These are phyloP conservation scores for Sporothrix dimorphospora DNA, from an alignment of 2,329 filamentous ascomycete genomes.

Conservation along the genomic window DNA sequence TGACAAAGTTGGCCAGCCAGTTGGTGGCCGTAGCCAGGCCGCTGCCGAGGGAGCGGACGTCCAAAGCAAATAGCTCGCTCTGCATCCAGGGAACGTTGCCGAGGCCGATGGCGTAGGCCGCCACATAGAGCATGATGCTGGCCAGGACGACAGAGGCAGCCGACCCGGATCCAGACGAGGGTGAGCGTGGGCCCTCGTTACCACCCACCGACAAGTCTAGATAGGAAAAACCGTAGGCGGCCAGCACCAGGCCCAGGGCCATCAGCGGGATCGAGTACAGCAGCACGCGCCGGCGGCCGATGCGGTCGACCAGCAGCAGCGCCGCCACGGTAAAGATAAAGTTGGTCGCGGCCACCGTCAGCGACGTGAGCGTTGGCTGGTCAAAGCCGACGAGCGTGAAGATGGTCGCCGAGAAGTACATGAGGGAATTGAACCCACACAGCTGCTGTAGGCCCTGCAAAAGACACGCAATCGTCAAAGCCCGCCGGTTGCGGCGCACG, in stretches of 20 bases:
- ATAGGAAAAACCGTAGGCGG: slow-evolving; percentile 72
- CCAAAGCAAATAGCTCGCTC: slow-evolving; percentile 83
- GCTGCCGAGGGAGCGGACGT: slow-evolving; percentile 72
- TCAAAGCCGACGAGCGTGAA: slow-evolving; percentile 77
- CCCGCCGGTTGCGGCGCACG: slow-evolving; percentile 69
- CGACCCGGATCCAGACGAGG: slow-evolving; percentile 10
- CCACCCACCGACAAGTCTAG: slow-evolving; percentile 50
- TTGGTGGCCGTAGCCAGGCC: slow-evolving; percentile 77
- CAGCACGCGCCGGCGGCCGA: slow-evolving; percentile 78
- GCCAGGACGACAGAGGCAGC: slow-evolving; percentile 63
- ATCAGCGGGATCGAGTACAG: slow-evolving; percentile 85
- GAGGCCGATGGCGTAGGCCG: slow-evolving; percentile 81
- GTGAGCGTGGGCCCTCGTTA: too few species aligned
- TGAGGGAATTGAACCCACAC: slow-evolving; percentile 87
- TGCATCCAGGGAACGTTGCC: slow-evolving; percentile 97
- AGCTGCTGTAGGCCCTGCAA: slow-evolving; percentile 87
- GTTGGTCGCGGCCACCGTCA: slow-evolving; percentile 79
- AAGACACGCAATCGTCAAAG: slow-evolving; percentile 81
- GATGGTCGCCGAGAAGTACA: slow-evolving; percentile 89
- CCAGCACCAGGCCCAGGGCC: slow-evolving; percentile 70
- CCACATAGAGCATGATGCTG: slow-evolving; percentile 81
- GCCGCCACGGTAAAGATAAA: slow-evolving; percentile 78
- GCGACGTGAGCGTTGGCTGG: slow-evolving; percentile 76
- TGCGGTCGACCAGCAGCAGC: slow-evolving; percentile 74
- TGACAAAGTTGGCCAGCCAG: slow-evolving; percentile 84